Evolutionary conservation across 352 stramenopile species (phyloP).

Genomic region (Aphanomyces euteiches): DNA sequence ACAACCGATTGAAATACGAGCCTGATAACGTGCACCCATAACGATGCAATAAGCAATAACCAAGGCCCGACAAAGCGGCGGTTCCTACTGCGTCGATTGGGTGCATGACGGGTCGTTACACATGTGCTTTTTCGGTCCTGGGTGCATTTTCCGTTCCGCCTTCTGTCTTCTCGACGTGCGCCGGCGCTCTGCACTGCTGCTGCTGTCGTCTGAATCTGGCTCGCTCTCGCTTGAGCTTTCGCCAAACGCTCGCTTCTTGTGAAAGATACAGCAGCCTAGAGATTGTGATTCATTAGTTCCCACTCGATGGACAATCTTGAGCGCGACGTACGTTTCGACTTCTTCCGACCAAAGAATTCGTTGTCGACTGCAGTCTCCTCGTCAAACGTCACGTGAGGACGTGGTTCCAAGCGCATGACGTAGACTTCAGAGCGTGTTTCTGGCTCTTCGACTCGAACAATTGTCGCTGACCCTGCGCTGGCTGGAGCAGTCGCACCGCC

Average conservation of each 20-base stretch:
- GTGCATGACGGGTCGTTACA: constrained; percentile 18
- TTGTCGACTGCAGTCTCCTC: constrained; percentile 87
- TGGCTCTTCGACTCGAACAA: constrained; percentile 7
- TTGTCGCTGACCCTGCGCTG: neutral
- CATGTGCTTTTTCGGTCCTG: constrained; percentile 29
- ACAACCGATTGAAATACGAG: no score
- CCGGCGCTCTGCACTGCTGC: constrained; percentile 20
- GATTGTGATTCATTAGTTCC: constrained; percentile 7
- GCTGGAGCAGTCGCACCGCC: neutral
- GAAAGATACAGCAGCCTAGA: constrained; percentile 90
- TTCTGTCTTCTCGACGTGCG: constrained; percentile 1
- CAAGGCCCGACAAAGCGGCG: no score
- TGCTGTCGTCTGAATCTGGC: constrained; percentile 61
- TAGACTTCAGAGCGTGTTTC: constrained; percentile 39
- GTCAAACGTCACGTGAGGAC: constrained; percentile 80
- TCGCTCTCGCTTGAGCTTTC: constrained; percentile 89
- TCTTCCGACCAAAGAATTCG: constrained; percentile 88
- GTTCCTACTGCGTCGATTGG: neutral
- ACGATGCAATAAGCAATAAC: no score
- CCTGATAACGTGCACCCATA: no score
- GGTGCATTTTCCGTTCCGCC: neutral
- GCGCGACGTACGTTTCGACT: constrained; percentile 76
- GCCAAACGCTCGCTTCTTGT: constrained; percentile 89
- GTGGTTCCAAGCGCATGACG: constrained; percentile 69
- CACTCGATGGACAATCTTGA: neutral